Base-by-base conservation (phyloP, 495 filamentous ascomycete genomes). In the Talaromyces wortmannii region DNA sequence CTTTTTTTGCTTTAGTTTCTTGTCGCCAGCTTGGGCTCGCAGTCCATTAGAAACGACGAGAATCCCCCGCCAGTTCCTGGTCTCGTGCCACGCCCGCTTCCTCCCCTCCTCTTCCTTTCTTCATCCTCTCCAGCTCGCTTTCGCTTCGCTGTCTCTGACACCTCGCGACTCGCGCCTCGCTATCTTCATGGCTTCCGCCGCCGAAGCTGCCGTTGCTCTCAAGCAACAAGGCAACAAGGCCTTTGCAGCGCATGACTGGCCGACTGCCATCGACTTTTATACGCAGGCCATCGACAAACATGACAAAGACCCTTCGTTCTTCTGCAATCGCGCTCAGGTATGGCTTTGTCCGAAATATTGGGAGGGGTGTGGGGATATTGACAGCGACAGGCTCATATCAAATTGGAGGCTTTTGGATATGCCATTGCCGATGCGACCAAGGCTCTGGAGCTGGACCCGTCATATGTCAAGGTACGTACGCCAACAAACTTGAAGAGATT, bases 141-240 rank as follows among this genome's bases (percentile, higher is more conserved):
- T 46, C 36, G 15, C 30, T 52, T 47, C 42, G 45, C n/a, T 17
- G 8, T 17, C 10, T 50, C 31, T 54, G 31, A 47, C 45, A 52
- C 12, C 23, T 64, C 66, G 46, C 55, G 43, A 47, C 55, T 57
- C 61, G 6, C 30, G 5, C 31, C 15, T 32, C 12, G n/a, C n/a
- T n/a, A 16, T 32, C 18, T 3, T 48, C 30, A 81, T 80, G 76
- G 64, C 77, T 65, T 69, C 61, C 42, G 82, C 78, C 50, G 61
- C 72, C 63, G 85, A 90, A 56, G 79, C 85, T 67, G 92, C 92
- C 50, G 78, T 82, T 56, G 86, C 84, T 61, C 75, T 95, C 57
- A 99, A 99, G 79, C 83, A 90, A 70, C 83, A 95, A 68, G 94
- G 94, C 55, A 99, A 99, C 74, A 87, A 90, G 63, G 91, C 91